phyloP scores from a whole-genome alignment of 148 eudicot species.

The Selenicereus undatus region DNA sequence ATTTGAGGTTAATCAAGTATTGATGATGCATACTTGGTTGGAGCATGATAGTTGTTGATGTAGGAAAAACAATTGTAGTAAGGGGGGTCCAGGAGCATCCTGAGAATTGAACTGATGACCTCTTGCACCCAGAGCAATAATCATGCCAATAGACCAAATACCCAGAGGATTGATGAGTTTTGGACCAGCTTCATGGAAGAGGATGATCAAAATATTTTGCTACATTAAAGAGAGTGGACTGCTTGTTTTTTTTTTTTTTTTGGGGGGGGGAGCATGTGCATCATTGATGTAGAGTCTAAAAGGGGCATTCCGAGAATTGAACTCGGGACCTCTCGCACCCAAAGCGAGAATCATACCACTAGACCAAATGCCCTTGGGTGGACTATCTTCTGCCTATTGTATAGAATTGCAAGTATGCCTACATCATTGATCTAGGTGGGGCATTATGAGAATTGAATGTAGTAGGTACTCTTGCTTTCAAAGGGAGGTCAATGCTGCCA shows the following conservation, averaged over 20 bases:
- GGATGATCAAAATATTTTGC: too few relatives aligned
- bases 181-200: too few relatives aligned
- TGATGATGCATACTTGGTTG: too few relatives aligned
- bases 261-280: too few relatives aligned
- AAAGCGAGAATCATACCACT: constrained; percentile 47
- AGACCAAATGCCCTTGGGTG: constrained; percentile 35
- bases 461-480: not conserved
- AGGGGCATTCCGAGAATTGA: constrained; percentile 46
- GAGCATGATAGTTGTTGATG: too few relatives aligned
- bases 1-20: too few relatives aligned
- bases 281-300: not conserved
- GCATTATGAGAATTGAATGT: too few relatives aligned
- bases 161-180: constrained; percentile 16
- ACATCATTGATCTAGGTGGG: not conserved
- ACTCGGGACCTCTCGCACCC: constrained; percentile 51
- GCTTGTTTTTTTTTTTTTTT: too few relatives aligned
- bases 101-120: constrained; percentile 40
- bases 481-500: not conserved
- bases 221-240: too few relatives aligned
- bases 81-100: constrained; percentile 23
- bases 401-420: not conserved
- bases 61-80: not conserved
- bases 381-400: not conserved
- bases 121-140: constrained; percentile 58
- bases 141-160: constrained; percentile 63